Percentiles rank a stretch among this genome's conserved stretches.
Conservation (phyloP, 2,329 filamentous ascomycete species). For the Aspergillus eucalypticola region DNA sequence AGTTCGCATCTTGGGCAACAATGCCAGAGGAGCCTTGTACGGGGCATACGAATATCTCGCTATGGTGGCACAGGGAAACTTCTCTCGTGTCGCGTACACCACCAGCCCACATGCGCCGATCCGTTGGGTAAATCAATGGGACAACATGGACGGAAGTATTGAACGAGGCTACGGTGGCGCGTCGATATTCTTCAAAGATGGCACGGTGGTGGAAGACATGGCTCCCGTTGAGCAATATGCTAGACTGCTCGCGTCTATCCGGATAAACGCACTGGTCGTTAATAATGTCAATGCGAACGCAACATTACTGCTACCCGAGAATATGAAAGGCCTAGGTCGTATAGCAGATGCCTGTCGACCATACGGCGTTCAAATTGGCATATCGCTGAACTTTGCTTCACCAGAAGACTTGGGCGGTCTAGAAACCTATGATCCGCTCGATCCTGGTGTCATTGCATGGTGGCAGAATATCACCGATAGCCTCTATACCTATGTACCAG, state of each 20-base stretch:
- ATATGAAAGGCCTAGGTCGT: slow-evolving; percentile 61
- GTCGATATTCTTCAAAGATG: slow-evolving; percentile 68
- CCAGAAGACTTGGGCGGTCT: slow-evolving; percentile 60
- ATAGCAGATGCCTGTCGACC: slow-evolving; percentile 68
- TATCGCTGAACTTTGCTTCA: slow-evolving; percentile 69
- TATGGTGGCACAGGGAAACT: slow-evolving; percentile 61
- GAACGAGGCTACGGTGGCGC: slow-evolving; percentile 68
- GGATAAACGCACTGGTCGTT: slow-evolving; percentile 66
- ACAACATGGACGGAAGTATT: slow-evolving; percentile 67
- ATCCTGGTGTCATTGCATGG: slow-evolving; percentile 60
- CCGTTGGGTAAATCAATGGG: slow-evolving; percentile 73
- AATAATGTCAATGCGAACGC: slow-evolving; percentile 74
- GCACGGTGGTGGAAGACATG: slow-evolving; percentile 57
- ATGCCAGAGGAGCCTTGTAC: slow-evolving; percentile 68
- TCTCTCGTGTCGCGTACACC: slow-evolving; percentile 49
- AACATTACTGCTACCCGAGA: slow-evolving; percentile 55
- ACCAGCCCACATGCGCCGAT: slow-evolving; percentile 62
- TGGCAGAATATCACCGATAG: slow-evolving; percentile 62
- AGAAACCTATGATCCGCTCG: slow-evolving; percentile 65
- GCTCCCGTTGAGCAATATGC: slow-evolving; percentile 64
- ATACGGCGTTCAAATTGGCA: slow-evolving; percentile 65
- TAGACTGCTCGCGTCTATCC: slow-evolving; percentile 65
- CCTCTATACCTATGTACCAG: slow-evolving; percentile 63
- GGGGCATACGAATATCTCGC: slow-evolving; percentile 70
- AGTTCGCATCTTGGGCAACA: slow-evolving; percentile 63